phyloP scores from a whole-genome alignment of 2,329 filamentous ascomycete species.

The Aspergillus sp. region DNA sequence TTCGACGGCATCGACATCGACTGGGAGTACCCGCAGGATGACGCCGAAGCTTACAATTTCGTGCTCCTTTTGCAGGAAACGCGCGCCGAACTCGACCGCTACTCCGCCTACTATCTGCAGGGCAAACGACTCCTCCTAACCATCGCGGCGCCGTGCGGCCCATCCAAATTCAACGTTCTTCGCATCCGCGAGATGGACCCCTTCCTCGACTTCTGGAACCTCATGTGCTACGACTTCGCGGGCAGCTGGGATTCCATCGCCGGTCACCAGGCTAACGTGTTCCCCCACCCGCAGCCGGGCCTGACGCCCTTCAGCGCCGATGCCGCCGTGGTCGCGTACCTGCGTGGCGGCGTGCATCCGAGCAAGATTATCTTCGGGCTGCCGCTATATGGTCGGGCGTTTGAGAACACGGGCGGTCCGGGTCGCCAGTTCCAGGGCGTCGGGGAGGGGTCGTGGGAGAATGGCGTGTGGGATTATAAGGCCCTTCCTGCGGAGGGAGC shows the following conservation, averaged over 20 bases:
- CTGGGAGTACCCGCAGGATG: conserved; percentile 38
- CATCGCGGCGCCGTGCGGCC: conserved; percentile 47
- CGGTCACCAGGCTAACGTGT: conserved; percentile 81
- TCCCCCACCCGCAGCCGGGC: conserved; percentile 56
- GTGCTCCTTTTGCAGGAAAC: conserved; percentile 32
- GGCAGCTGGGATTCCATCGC: conserved; percentile 74
- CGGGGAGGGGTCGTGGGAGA: conserved; percentile 80
- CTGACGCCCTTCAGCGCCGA: conserved; percentile 77
- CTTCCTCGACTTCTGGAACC: conserved; percentile 53
- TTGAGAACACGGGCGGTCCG: conserved; percentile 72
- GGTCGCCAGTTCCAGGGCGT: conserved; percentile 69
- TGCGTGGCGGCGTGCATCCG: conserved; percentile 60
- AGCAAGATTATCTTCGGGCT: conserved; percentile 84
- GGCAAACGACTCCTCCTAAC: conserved; percentile 48
- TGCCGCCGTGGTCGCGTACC: conserved; percentile 70
- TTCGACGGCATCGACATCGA: conserved; percentile 53
- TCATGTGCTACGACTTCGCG: conserved; percentile 84
- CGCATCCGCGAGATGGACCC: conserved; percentile 47
- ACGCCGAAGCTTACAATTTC: conserved; percentile 32
- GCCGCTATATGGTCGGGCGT: conserved; percentile 87
- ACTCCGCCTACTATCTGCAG: conserved; percentile 39
- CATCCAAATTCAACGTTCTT: conserved; percentile 45
- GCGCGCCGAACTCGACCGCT: conserved; percentile 35
- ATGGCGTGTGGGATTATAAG: conserved; percentile 87
- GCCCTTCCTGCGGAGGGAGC: conserved; percentile 69